A percentile compares a stretch with the other conserved stretches of the same genome.
These are phyloP conservation scores for Boletus reticuloceps DNA, from an alignment of 768 basidiomycete genomes.

Conservation along the genomic window DNA sequence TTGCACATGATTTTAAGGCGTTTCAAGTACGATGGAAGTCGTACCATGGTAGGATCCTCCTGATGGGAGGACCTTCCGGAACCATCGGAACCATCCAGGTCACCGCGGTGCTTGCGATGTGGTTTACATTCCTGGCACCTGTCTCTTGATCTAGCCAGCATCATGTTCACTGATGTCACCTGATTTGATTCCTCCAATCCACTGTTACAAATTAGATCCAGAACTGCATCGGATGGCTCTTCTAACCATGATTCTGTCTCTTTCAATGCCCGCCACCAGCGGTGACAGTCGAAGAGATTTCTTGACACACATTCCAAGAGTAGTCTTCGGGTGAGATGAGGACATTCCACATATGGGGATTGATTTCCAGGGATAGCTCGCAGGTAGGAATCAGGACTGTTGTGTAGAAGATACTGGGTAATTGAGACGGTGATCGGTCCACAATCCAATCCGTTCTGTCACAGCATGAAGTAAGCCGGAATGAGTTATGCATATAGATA, in stretches of 20 bases:
- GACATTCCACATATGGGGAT: not conserved
- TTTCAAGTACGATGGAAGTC: not conserved
- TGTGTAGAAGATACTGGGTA: not conserved
- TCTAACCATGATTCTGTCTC: not conserved
- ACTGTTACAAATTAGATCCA: not conserved
- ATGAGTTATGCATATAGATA: too few species aligned
- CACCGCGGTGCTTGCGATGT: not conserved
- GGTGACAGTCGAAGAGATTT: not conserved
- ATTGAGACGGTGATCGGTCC: not conserved
- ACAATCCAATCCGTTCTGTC: conserved; percentile 5
- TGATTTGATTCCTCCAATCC: not conserved
- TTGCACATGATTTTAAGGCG: too few species aligned
- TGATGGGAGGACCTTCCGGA: not conserved
- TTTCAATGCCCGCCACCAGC: not conserved
- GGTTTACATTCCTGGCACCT: conserved; percentile 1
- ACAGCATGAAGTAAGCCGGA: too few species aligned
- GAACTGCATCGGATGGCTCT: not conserved
- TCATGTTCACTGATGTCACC: not conserved
- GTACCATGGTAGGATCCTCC: not conserved
- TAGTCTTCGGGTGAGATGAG: not conserved
- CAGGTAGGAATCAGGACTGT: conserved; percentile 1
- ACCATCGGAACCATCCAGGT: not conserved
- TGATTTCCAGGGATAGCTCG: not conserved
- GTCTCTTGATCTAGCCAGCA: conserved; percentile 1
- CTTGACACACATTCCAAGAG: not conserved